These are phyloP conservation scores for Plasmodium gaboni DNA, from an alignment of 169 alveolate species.

Conservation along the genomic window DNA sequence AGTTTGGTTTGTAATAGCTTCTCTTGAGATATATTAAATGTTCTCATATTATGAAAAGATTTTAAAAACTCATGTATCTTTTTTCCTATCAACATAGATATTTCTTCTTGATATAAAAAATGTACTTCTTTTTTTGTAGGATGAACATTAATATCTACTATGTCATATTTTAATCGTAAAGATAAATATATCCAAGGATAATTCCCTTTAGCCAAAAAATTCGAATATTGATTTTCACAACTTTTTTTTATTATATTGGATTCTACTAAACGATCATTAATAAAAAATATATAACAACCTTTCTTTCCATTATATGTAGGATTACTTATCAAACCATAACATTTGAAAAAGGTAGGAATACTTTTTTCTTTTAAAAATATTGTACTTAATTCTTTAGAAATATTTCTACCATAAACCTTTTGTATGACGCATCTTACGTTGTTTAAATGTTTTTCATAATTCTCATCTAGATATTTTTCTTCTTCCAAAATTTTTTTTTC, in stretches of 20 bases:
- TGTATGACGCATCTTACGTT: conserved; percentile 71
- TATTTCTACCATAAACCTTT: conserved; percentile 78
- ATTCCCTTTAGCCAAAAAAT: conserved; percentile 82
- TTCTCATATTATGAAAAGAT: conserved; percentile 7
- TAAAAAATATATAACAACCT: conserved; percentile 92
- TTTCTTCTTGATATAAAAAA: conserved; percentile 91
- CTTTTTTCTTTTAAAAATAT: conserved; percentile 60
- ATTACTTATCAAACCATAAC: conserved; percentile 88
- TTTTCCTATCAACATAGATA: conserved; percentile 79
- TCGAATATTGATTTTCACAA: conserved; percentile 81
- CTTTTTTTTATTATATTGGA: conserved; percentile 48
- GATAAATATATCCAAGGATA: conserved; percentile 94
- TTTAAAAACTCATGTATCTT: conserved; percentile 76
- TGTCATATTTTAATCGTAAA: conserved; percentile 92
- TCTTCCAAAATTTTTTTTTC: conserved; percentile 73
- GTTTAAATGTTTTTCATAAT: conserved; percentile 54
- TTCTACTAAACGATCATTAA: conserved; percentile 97
- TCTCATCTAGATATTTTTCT: conserved; percentile 69
- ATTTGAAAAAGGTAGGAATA: conserved; percentile 77
- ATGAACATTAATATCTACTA: conserved; percentile 98
- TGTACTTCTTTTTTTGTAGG: conserved; percentile 96
- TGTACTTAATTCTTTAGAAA: conserved; percentile 66
- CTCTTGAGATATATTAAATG: conserved; percentile 18
- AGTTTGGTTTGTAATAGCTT: conserved; percentile 30
- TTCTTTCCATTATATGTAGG: conserved; percentile 87